Evolutionary conservation across 1,284 basidiomycete genomes (phyloP).

Genomic region (Sporisorium sorghi): DNA sequence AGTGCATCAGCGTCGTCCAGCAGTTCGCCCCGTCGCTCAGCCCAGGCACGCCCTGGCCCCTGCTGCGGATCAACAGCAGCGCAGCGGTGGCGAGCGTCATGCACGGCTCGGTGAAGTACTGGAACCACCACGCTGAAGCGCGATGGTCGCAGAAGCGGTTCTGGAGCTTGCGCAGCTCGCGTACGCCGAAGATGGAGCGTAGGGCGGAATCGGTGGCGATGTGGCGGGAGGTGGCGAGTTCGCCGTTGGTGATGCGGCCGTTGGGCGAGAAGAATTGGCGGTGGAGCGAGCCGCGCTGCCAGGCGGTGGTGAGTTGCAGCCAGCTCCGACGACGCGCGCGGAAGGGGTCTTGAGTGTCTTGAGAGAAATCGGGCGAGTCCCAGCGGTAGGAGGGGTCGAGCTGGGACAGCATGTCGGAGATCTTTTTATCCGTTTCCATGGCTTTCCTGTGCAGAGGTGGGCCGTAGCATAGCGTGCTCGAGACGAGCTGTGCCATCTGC

Average conservation of each 20-base stretch:
- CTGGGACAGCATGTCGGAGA: slow-evolving; percentile 20
- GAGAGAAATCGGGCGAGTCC: slow-evolving; percentile 37
- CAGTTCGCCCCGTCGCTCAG: slow-evolving; percentile 31
- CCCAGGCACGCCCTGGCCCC: slow-evolving; percentile 38
- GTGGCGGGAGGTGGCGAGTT: slow-evolving; percentile 46
- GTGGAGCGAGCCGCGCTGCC: slow-evolving; percentile 43
- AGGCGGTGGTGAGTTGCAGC: slow-evolving; percentile 41
- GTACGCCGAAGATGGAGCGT: slow-evolving; percentile 31
- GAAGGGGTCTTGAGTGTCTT: slow-evolving; percentile 40
- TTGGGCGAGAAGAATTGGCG: slow-evolving; percentile 49
- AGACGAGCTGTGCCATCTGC: slow-evolving; percentile 39
- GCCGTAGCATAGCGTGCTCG: slow-evolving; percentile 42
- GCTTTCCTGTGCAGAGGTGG: slow-evolving; percentile 47
- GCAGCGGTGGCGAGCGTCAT: slow-evolving; percentile 51
- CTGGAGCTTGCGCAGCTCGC: slow-evolving; percentile 33
- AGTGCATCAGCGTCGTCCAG: slow-evolving; percentile 45
- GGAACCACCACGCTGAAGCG: slow-evolving; percentile 49
- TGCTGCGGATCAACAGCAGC: slow-evolving; percentile 44
- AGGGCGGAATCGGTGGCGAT: slow-evolving; percentile 42
- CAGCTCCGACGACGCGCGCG: slow-evolving; percentile 42
- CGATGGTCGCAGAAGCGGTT: slow-evolving; percentile 41
- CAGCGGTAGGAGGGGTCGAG: slow-evolving; percentile 29
- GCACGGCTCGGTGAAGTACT: slow-evolving; percentile 51
- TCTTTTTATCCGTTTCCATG: slow-evolving; percentile 43
- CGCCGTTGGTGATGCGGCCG: slow-evolving; percentile 49